phyloP scores from a whole-genome alignment of 2,329 filamentous ascomycete genomes.

The Cryphonectria japonica region DNA sequence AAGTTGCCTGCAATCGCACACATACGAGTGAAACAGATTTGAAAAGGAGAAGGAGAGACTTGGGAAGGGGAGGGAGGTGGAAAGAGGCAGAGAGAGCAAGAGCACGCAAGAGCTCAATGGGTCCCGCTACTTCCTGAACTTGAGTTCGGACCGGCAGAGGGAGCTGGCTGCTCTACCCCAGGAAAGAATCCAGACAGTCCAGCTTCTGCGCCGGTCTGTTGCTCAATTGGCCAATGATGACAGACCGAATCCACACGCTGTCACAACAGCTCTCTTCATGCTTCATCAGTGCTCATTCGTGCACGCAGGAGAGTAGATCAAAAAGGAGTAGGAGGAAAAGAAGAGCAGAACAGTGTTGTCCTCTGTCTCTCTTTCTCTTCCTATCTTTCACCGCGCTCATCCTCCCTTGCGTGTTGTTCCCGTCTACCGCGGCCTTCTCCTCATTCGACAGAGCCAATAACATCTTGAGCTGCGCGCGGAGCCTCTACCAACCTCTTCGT shows the following conservation, averaged over 20 bases:
- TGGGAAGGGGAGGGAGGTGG: too few relatives aligned
- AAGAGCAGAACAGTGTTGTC: background rate
- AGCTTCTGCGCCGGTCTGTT: background rate
- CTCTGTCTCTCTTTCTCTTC: background rate
- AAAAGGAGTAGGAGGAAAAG: background rate
- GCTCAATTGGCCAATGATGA: background rate
- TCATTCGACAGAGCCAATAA: background rate
- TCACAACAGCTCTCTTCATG: background rate
- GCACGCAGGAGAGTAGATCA: background rate
- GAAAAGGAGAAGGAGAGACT: background rate
- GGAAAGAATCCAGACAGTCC: background rate
- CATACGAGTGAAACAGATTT: background rate
- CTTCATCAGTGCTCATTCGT: background rate
- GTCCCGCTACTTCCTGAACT: background rate
- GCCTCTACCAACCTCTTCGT: background rate
- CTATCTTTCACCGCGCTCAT: background rate
- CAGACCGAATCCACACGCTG: background rate
- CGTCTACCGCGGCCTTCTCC: background rate
- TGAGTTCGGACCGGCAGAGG: background rate
- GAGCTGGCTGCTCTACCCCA: background rate
- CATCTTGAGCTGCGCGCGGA: background rate
- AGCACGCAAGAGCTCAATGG: background rate
- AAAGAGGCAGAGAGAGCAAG: background rate
- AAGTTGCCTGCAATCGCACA: background rate
- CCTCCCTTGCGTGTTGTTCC: background rate